These are phyloP conservation scores for Pythium phragmitis DNA, from an alignment of 352 stramenopile species.

Conservation along the genomic window DNA sequence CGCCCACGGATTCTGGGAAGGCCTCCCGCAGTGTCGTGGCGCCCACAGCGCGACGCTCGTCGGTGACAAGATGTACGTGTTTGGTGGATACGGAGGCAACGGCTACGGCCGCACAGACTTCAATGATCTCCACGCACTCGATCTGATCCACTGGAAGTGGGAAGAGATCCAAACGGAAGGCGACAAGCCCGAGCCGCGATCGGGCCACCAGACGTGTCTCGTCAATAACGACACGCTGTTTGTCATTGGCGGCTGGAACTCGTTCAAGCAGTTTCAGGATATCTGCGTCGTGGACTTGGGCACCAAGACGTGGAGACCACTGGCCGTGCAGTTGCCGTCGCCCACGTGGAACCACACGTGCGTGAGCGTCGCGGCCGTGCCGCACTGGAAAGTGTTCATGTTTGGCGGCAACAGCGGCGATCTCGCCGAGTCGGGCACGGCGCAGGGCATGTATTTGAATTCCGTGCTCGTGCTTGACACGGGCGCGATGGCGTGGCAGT, in stretches of 20 bases:
- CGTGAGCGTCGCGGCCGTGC: constrained; percentile 93
- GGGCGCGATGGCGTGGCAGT: constrained; percentile 76
- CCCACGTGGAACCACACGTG: constrained; percentile 95
- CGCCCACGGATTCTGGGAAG: constrained; percentile 86
- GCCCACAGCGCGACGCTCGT: constrained; percentile 90
- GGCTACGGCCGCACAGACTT: constrained; percentile 95
- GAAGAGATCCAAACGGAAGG: constrained; percentile 83
- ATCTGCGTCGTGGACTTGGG: constrained; percentile 92
- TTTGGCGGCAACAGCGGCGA: constrained; percentile 97
- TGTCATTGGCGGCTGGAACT: constrained; percentile 96
- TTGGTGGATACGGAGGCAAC: constrained; percentile 96
- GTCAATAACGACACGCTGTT: constrained; percentile 90
- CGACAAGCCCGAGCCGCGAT: constrained; percentile 90
- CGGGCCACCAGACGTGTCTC: constrained; percentile 91
- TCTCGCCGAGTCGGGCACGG: constrained; percentile 81
- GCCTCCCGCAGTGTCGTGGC: constrained; percentile 88
- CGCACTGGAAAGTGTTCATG: constrained; percentile 97
- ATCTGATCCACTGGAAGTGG: constrained; percentile 92
- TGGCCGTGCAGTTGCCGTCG: constrained; percentile 47
- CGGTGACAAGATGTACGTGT: constrained; percentile 91
- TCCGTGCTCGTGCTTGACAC: constrained; percentile 92
- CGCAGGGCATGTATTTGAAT: constrained; percentile 89
- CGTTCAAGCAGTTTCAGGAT: constrained; percentile 95
- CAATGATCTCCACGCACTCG: constrained; percentile 92
- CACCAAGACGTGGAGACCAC: constrained; percentile 83